Conservation (phyloP, 2,329 filamentous ascomycete genomes). For the Pseudophaeomoniella oleicola region DNA sequence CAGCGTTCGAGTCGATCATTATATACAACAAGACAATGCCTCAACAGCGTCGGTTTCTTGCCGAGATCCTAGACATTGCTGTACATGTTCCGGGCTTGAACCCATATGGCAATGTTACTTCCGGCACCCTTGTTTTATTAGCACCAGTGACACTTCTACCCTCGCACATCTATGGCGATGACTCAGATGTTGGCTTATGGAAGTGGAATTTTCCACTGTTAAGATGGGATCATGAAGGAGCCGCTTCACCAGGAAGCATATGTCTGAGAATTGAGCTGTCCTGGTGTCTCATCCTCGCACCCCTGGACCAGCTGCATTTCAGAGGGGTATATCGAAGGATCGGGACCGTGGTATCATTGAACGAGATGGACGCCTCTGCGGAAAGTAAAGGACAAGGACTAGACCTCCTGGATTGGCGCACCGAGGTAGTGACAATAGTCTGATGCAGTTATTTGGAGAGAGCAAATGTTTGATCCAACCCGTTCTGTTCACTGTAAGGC, state of each 20-base stretch:
- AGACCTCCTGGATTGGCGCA: too few species aligned
- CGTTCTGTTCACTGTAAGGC: too few species aligned
- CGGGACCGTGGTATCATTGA: too few species aligned
- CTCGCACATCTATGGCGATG: not conserved
- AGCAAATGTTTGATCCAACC: too few species aligned
- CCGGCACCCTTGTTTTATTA: not conserved
- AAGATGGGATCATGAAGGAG: not conserved
- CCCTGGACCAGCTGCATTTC: not conserved
- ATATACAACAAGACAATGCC: not conserved
- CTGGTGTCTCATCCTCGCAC: not conserved
- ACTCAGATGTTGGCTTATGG: not conserved
- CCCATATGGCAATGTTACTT: not conserved
- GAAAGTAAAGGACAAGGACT: too few species aligned
- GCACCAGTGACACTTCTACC: not conserved
- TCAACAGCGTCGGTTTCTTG: not conserved
- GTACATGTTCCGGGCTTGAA: not conserved
- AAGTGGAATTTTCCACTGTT: not conserved
- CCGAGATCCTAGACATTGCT: not conserved
- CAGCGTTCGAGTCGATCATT: not conserved
- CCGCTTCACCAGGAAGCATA: not conserved
- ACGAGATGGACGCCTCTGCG: too few species aligned
- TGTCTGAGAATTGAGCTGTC: not conserved
- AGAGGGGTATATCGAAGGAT: too few species aligned
- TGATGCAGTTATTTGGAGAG: too few species aligned
- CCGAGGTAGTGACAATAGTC: too few species aligned